phyloP scores from a whole-genome alignment of 257 asterid genomes.

The Ophiorrhiza pumila region DNA sequence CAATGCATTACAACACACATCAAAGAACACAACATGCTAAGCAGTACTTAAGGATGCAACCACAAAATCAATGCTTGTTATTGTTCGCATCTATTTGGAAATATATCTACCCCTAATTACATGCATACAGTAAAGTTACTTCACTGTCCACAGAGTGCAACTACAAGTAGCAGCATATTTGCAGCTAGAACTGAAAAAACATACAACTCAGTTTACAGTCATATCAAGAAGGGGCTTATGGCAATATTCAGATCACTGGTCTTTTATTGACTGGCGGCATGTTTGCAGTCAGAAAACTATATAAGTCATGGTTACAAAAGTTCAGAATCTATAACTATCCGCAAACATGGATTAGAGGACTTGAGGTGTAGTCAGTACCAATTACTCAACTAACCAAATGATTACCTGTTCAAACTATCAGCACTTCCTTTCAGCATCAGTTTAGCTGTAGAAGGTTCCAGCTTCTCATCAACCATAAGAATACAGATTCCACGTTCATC shows the following conservation, averaged over 20 bases:
- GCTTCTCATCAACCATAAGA: conserved; percentile 98
- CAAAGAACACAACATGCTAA: background rate
- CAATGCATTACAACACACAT: conserved; percentile 15
- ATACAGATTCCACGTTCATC: conserved; percentile 98
- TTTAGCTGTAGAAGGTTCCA: conserved; percentile 93
- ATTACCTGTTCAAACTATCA: conserved; percentile 87
- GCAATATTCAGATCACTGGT: background rate
- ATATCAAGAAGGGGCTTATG: background rate
- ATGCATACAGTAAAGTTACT: background rate
- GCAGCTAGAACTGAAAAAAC: no score
- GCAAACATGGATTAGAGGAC: background rate
- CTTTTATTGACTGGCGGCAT: background rate
- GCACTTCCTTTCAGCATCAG: conserved; percentile 93
- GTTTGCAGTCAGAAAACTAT: background rate
- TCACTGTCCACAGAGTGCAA: background rate
- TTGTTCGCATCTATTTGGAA: background rate
- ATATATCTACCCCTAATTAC: background rate
- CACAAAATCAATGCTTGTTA: background rate
- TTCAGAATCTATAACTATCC: background rate
- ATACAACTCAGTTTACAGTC: background rate
- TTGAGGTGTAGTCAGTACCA: background rate
- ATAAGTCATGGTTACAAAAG: background rate
- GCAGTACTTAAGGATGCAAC: background rate
- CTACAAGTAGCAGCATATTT: background rate
- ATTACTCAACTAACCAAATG: background rate